phyloP scores from a whole-genome alignment of 768 basidiomycete species.

The Rhodotorula sphaerocarpa region DNA sequence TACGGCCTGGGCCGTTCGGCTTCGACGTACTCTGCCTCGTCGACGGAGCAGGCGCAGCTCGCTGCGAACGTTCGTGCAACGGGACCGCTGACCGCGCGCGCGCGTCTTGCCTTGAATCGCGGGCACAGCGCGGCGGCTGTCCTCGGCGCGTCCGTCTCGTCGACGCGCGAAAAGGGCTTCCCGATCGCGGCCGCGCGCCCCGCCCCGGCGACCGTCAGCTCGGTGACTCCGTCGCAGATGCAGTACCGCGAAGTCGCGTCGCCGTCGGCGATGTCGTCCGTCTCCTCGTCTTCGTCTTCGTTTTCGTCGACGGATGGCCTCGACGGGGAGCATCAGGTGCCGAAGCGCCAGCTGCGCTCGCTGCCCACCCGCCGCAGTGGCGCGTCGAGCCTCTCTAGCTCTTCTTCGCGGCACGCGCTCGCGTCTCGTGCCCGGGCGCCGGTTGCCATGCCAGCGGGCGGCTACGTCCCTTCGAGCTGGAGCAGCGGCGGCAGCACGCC shows the following conservation, averaged over 20 bases:
- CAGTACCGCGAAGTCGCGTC: background rate
- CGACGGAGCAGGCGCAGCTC: background rate
- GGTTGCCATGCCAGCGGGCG: background rate
- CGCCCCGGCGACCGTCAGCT: background rate
- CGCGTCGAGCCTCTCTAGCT: too few species aligned
- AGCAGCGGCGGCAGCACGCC: background rate
- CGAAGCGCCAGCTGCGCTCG: slow-evolving; percentile 7
- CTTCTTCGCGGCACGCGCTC: too few species aligned
- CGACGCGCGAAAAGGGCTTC: background rate
- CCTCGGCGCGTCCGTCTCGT: slow-evolving; percentile 1
- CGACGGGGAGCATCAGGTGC: background rate
- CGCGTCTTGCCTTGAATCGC: background rate
- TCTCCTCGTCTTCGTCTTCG: background rate
- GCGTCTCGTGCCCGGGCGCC: background rate
- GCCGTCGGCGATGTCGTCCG: background rate
- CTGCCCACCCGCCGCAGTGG: background rate
- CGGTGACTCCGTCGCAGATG: background rate
- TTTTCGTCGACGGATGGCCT: background rate
- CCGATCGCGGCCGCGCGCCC: background rate
- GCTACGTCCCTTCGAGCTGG: background rate
- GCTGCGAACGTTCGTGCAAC: background rate
- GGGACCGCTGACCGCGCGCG: background rate
- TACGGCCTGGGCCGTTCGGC: slow-evolving; percentile 11
- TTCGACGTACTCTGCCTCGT: slow-evolving; percentile 11
- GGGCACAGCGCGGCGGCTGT: slow-evolving; percentile 1